A percentile compares a stretch with the other conserved stretches of the same genome.
Evolutionary conservation across 352 stramenopile species (phyloP).

Genomic region (Hyaloperonospora brassicae): DNA sequence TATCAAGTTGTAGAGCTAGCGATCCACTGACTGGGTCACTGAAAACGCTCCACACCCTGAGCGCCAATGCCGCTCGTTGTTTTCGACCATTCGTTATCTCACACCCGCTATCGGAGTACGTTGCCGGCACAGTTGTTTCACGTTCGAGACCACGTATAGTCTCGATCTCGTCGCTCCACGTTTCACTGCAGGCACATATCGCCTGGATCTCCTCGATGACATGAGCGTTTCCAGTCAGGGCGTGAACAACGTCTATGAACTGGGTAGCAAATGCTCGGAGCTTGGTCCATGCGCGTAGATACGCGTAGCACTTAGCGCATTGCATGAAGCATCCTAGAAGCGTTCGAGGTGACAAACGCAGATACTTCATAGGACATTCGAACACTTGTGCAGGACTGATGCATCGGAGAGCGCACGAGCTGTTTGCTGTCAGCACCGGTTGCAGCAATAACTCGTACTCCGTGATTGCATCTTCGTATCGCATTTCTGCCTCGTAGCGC

Average conservation of each 20-base stretch:
- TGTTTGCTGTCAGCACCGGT: slow-evolving; percentile 16
- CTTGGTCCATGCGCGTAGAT: slow-evolving; percentile 37
- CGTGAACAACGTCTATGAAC: slow-evolving; percentile 23
- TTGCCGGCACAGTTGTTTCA: slow-evolving; percentile 3
- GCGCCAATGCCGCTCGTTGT: slow-evolving; percentile 9
- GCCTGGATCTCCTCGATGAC: slow-evolving; percentile 21
- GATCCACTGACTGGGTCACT: slow-evolving; percentile 5
- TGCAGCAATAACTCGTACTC: slow-evolving; percentile 39
- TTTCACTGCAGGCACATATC: slow-evolving; percentile 28
- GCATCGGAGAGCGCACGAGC: not conserved
- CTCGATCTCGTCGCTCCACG: slow-evolving; percentile 35
- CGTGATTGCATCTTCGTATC: slow-evolving; percentile 53
- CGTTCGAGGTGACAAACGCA: slow-evolving; percentile 31
- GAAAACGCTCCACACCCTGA: slow-evolving; percentile 27
- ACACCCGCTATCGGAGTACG: not conserved
- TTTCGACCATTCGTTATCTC: not conserved
- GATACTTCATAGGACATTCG: slow-evolving; percentile 21
- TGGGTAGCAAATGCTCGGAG: slow-evolving; percentile 24
- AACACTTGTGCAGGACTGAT: slow-evolving; percentile 12
- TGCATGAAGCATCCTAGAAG: slow-evolving; percentile 43
- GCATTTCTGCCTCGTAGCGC: slow-evolving; percentile 42
- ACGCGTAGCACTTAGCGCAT: slow-evolving; percentile 40
- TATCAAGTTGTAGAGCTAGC: not conserved
- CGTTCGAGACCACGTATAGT: slow-evolving; percentile 22
- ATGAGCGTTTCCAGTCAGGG: slow-evolving; percentile 16